Evolutionary conservation across 2,329 filamentous ascomycete species (phyloP).

Genomic region (Hysterium pulicare): DNA sequence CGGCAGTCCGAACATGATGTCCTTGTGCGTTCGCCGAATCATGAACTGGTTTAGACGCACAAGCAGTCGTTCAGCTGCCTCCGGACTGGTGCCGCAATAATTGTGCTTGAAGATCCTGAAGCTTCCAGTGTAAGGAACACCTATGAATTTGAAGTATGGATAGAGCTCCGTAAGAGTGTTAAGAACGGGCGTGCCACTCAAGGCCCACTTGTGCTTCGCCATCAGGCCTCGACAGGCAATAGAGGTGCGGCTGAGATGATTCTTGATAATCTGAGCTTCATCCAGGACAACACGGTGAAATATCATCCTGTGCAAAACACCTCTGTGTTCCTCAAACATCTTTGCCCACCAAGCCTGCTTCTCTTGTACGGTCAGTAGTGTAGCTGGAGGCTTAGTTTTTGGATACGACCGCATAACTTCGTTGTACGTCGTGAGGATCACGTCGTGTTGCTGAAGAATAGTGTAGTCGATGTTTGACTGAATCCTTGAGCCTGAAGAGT

Average conservation of each 20-base stretch:
- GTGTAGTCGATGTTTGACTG: slow-evolving; percentile 14
- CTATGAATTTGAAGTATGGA: slow-evolving; percentile 45
- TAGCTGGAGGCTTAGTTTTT: slow-evolving; percentile 34
- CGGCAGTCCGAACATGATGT: slow-evolving; percentile 50
- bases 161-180: slow-evolving; percentile 31
- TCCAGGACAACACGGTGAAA: slow-evolving; percentile 55
- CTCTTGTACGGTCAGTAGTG: slow-evolving; percentile 34
- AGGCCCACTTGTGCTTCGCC: slow-evolving; percentile 40
- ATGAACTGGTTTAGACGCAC: slow-evolving; percentile 46
- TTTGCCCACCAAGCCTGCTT: slow-evolving; percentile 40
- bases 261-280: slow-evolving; percentile 58
- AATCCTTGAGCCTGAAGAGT: slow-evolving; percentile 20
- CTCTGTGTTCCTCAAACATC: slow-evolving; percentile 29
- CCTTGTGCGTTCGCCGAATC: slow-evolving; percentile 54
- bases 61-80: slow-evolving; percentile 33
- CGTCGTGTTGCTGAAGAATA: slow-evolving; percentile 22
- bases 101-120: slow-evolving; percentile 44
- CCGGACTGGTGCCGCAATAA: slow-evolving; percentile 34
- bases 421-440: slow-evolving; percentile 42
- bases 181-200: slow-evolving; percentile 44
- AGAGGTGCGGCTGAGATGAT: slow-evolving; percentile 40
- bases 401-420: slow-evolving; percentile 44
- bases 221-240: slow-evolving; percentile 45
- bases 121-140: slow-evolving; percentile 39
- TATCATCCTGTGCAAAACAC: slow-evolving; percentile 26